Conservation (phyloP, 148 eudicot genomes). For the Linanthus parryae region DNA sequence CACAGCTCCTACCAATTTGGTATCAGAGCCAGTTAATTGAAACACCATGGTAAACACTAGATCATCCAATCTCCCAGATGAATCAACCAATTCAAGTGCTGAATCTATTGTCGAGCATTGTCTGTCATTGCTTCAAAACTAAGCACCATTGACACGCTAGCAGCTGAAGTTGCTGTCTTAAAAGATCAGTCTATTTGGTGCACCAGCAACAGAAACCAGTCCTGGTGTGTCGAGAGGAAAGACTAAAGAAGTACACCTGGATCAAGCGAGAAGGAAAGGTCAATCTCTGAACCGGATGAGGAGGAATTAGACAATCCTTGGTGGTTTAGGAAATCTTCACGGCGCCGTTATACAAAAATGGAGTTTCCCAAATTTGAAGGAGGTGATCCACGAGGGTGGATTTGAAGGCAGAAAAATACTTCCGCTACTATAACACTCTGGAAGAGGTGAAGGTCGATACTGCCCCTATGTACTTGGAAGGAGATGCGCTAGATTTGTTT, state of each 20-base stretch:
- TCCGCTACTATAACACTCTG: not conserved
- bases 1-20: no score
- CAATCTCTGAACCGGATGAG: not conserved
- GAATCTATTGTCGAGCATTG: no score
- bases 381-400: not conserved
- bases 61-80: no score
- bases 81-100: no score
- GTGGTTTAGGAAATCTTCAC: not conserved
- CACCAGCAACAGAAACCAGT: no score
- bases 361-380: constrained; percentile 1
- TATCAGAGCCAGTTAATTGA: no score
- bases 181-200: no score
- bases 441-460: not conserved
- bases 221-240: no score
- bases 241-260: not conserved
- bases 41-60: no score
- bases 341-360: not conserved
- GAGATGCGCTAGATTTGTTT: not conserved
- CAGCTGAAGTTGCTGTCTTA: no score
- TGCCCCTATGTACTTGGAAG: not conserved
- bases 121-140: no score
- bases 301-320: not conserved
- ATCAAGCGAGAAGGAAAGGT: not conserved
- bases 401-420: not conserved
- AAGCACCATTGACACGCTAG: no score